Evolutionary conservation across 441 rosid species (phyloP).

Genomic region (Gossypium davidsonii): DNA sequence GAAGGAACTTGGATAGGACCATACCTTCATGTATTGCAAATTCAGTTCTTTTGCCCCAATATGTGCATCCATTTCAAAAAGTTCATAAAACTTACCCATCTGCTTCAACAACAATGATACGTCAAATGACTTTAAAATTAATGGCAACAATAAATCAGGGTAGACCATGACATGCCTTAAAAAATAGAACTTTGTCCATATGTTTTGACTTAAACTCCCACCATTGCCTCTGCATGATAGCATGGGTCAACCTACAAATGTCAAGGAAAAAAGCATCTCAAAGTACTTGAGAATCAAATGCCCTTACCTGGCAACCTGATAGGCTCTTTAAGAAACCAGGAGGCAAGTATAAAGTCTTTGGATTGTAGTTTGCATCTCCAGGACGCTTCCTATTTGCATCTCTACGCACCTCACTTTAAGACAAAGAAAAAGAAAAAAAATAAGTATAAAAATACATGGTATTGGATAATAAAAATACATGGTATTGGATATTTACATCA

Average conservation of each 20-base stretch:
- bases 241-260: conserved; percentile 15
- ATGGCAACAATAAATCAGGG: conserved; percentile 5
- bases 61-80: conserved; percentile 99
- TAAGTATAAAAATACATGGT: conserved; percentile 12
- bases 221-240: conserved; percentile 81
- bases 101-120: conserved; percentile 27
- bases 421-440: conserved; percentile 3
- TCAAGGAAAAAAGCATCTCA: conserved; percentile 11
- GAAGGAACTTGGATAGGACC: conserved; percentile 13
- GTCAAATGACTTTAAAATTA: conserved; percentile 8
- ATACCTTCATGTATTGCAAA: conserved; percentile 98
- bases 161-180: conserved; percentile 56
- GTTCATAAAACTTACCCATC: conserved; percentile 99
- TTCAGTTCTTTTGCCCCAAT: conserved; percentile 89
- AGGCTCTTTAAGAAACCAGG: conserved; percentile 70
- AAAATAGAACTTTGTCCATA: conserved; percentile 97
- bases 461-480: conserved; percentile 2
- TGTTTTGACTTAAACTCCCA: conserved; percentile 99
- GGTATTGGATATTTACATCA: conserved; percentile 6
- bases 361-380: conserved; percentile 70
- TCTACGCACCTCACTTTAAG: conserved; percentile 46
- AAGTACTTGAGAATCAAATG: conserved; percentile 6
- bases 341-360: conserved; percentile 83
- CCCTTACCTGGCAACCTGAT: conserved; percentile 82
- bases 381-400: conserved; percentile 73